Evolutionary conservation across 257 asterid genomes (phyloP), one percentile per base, ranked within the genome.

Genomic region (Plantago major): DNA sequence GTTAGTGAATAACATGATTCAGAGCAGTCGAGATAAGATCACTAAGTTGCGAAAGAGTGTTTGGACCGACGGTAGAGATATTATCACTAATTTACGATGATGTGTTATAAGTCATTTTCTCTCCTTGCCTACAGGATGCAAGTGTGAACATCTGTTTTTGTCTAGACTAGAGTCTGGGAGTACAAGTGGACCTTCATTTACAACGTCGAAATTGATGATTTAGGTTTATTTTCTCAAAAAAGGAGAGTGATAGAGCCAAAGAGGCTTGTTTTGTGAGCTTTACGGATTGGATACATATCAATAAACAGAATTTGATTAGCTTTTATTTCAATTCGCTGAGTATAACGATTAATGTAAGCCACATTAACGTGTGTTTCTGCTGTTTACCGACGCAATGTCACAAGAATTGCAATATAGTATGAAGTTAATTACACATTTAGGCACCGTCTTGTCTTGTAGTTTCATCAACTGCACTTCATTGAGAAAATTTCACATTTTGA

Each of bases 111-210:
- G 33, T 50, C 55, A 16, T 22, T n/a, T 50, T 50, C 6, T 50
- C 14, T 50, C 18, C 55, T 3, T 50, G 15, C 55, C 55, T 50
- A 50, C 8, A 50, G 55, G 33, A 50, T 50, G 55, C 55, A 22
- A 8, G 13, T 50, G 55, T 6, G 33, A 50, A 50, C 55, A 16
- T 16, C 30, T 50, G 13, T 50, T 7, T 50, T 50, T 22, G 26
- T 22, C 26, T 22, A 22, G 15, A n/a, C 55, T 28, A 22, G 13
- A 50, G 33, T 8, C 2, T 50, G 56, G 14, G 14, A 50, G 26
- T 8, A 10, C 33, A 51, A 51, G 38, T 51, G 57, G 57, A 51
- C 37, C 38, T 51, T n/a, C 7, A 19, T 51, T 28, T 11, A 14
- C 28, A 14, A 22, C 57, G 28, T 51, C 17, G 3, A 19, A n/a